A percentile compares a stretch with the other conserved stretches of the same genome.
phyloP scores from a whole-genome alignment of 192 early-diverging fungal genomes.

The Coemansia sp. region DNA sequence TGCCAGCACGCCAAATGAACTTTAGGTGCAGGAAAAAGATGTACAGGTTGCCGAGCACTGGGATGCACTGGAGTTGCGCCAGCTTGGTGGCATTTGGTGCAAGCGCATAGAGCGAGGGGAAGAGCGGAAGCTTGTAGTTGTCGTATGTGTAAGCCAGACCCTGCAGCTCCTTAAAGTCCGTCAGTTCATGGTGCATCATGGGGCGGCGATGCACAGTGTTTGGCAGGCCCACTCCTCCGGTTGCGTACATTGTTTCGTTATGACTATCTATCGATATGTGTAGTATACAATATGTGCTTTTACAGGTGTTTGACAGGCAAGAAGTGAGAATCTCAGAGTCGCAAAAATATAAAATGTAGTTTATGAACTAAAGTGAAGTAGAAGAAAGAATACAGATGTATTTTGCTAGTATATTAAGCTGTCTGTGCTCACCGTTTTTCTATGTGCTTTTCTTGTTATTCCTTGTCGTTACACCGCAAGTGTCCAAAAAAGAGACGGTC shows the following conservation, averaged over 20 bases:
- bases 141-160: conserved; percentile 38
- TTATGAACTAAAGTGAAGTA: not conserved
- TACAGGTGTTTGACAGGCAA: too few species aligned
- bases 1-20: conserved; percentile 25
- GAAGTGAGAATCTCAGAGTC: not conserved
- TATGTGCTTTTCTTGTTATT: not conserved
- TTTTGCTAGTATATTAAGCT: not conserved
- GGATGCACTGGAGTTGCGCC: conserved; percentile 46
- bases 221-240: not conserved
- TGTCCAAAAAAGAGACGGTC: not conserved
- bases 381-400: not conserved
- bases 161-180: conserved; percentile 34
- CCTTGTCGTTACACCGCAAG: not conserved
- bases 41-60: conserved; percentile 42
- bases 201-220: conserved; percentile 1
- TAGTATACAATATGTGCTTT: too few species aligned
- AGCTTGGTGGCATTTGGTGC: conserved; percentile 46
- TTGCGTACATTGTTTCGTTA: not conserved
- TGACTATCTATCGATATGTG: not conserved
- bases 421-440: not conserved
- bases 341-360: not conserved
- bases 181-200: conserved; percentile 33
- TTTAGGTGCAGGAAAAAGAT: conserved; percentile 19
- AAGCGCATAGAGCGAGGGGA: conserved; percentile 13
- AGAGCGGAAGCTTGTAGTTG: conserved; percentile 44